Evolutionary conservation across 192 early-diverging fungal genomes (phyloP), one percentile per base, ranked within the genome.

Genomic region (Backusella morwellensis): DNA sequence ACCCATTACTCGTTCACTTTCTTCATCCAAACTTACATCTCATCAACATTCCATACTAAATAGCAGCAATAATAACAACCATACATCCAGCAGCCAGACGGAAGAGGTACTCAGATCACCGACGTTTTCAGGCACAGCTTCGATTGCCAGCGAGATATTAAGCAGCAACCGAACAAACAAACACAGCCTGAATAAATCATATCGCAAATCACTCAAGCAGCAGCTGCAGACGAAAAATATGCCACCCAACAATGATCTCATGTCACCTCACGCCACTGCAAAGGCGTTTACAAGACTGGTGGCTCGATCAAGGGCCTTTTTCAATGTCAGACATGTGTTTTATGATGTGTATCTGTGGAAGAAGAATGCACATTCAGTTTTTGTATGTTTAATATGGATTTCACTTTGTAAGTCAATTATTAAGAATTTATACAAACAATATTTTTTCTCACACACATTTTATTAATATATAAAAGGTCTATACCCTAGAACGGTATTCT

Each of bases 261-360:
- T 80, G 56, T 70, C 56, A 26, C 80, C 80, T 9, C 75, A 77
- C 29, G 59, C 70, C 15, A 81, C 75, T 0, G 80, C 76, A 35
- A 81, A 81, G 35, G 75, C 72, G 23, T 81, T 81, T 50, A 75
- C 75, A 3, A 44, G 76, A 29, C 63, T 81, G n/a, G 80, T 81
- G 5, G 76, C 80, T 26, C 75, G 80, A 14, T 77, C 76, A 34
- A 72, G 70, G 5, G 72, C 80, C 8, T 77, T 81, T 42, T 77
- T 74, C 36, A 35, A 77, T 56, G 4, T 70, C 12, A 35, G 34
- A 5, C 67, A 63, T 23, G 70, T 63, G 21, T 63, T 74, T 23
- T 21, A 81, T 70, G 40, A 75, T 71, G 70, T 81, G 50, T 77
- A 81, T 75, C 50, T 38, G 15, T 81, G 75, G 80, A 68, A 75